Base-by-base conservation (phyloP, 2,329 filamentous ascomycete species). In the Fusarium paranaense region DNA sequence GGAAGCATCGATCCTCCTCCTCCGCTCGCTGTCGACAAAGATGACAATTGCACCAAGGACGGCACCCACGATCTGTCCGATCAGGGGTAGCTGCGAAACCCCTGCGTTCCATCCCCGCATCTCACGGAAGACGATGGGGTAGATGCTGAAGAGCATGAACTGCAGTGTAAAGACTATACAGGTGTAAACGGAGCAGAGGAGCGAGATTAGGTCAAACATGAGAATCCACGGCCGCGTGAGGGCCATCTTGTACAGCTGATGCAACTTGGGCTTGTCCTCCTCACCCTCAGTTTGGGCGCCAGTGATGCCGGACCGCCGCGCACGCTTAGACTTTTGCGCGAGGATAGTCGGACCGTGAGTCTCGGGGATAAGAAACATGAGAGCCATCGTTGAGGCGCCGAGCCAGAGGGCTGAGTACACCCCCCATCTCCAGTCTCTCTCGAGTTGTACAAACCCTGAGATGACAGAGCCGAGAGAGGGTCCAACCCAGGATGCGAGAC, bases 131-230 rank as follows among this genome's bases (percentile, higher is more conserved):
- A 90, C 86, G 42, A 89, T 87, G 4, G 85, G 87, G 63, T 90
- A 90, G 65, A 89, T 89, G 25, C 82, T 86, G 79, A 90, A 90
- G 13, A 90, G 83, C 88, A 90, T 90, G 78, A 89, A 89, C 10
- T 88, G 80, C 1, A 89, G 81, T 7, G 82, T 85, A 68, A 89
- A 90, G 5, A 89, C 86, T 13, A 90, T 82, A 2, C 85, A 83
- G 75, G 89, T 82, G 74, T 90, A 90, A 33, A 90, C 77, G 16
- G 88, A 87, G 64, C 84, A 84, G 5, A 87, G 79, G 60, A 89
- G 82, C 0, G 86, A 88, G 40, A 90, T 89, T 0, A 87, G 80
- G 70, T 89, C 88, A 69, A 89, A 85, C 5, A 90, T 81, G 50
- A 90, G 86, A 52, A 85, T 81, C 87, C 88, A 90, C 0, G 88